These are phyloP conservation scores for Nymphaea thermarum DNA, from an alignment of 164 flowering plant genomes.

Conservation along the genomic window DNA sequence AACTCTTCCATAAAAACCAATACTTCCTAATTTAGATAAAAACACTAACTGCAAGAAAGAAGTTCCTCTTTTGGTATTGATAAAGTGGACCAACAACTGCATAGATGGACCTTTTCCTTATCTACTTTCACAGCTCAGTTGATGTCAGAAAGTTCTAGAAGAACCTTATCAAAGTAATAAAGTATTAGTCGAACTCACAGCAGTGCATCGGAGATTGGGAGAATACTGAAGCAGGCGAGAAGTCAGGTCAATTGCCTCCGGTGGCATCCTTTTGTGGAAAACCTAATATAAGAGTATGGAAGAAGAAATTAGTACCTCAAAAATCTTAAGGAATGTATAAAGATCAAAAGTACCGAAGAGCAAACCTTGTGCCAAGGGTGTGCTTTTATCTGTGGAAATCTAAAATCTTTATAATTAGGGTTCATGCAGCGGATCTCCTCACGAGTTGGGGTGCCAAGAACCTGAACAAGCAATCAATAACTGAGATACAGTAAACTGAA, in stretches of 20 bases:
- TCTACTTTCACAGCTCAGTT: not conserved
- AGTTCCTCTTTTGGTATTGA: not conserved
- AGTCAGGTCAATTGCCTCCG: constrained; percentile 95
- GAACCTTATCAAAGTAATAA: not conserved
- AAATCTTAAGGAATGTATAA: too few relatives aligned
- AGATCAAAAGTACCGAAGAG: too few relatives aligned
- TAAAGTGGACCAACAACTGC: too few relatives aligned
- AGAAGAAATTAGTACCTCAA: too few relatives aligned
- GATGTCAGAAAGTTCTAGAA: not conserved
- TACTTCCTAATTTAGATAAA: too few relatives aligned
- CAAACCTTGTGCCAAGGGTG: constrained; percentile 99
- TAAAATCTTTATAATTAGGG: constrained; percentile 82
- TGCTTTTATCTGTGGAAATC: constrained; percentile 93
- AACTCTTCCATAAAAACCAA: too few relatives aligned
- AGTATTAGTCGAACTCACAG: constrained; percentile 38
- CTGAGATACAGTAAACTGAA: not conserved
- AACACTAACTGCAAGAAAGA: not conserved
- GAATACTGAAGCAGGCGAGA: constrained; percentile 91
- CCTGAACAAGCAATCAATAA: constrained; percentile 30
- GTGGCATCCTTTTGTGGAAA: constrained; percentile 88
- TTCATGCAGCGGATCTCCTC: constrained; percentile 98
- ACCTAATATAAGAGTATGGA: constrained; percentile 30
- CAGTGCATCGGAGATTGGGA: constrained; percentile 94
- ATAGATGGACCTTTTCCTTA: too few relatives aligned
- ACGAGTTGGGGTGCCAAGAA: constrained; percentile 95